Conservation (phyloP, 768 basidiomycete species). For the Suillus discolor region DNA sequence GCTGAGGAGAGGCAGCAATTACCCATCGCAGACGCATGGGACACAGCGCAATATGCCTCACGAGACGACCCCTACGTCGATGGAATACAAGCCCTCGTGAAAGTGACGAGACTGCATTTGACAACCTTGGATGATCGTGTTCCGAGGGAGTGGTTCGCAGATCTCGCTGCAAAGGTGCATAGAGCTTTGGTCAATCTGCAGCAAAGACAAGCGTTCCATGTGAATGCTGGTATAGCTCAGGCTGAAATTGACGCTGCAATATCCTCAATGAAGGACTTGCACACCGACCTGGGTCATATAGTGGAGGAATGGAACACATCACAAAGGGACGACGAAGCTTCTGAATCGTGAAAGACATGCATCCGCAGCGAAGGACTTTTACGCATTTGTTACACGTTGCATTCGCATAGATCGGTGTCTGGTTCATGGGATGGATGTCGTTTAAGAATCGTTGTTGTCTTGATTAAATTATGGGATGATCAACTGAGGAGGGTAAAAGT, state of each 20-base stretch:
- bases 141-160: background rate
- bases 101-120: background rate
- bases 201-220: background rate
- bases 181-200: background rate
- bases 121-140: background rate
- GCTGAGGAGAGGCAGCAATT: background rate
- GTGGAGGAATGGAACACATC: too few relatives aligned
- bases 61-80: background rate
- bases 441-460: too few relatives aligned
- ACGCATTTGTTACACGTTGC: too few relatives aligned
- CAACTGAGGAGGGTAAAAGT: too few relatives aligned
- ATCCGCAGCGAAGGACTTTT: too few relatives aligned
- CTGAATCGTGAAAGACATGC: too few relatives aligned
- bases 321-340: too few relatives aligned
- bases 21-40: background rate
- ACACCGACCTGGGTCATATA: too few relatives aligned
- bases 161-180: background rate
- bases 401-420: too few relatives aligned
- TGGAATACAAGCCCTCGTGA: background rate
- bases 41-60: background rate
- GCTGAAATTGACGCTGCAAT: background rate
- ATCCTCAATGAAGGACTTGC: too few relatives aligned
- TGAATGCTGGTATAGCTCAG: background rate
- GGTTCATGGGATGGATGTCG: too few relatives aligned
- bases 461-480: too few relatives aligned